Percentiles rank a stretch among this genome's conserved stretches.
phyloP scores from a whole-genome alignment of 176 grass and related monocot genomes.

The Echinochloa phyllopogon region DNA sequence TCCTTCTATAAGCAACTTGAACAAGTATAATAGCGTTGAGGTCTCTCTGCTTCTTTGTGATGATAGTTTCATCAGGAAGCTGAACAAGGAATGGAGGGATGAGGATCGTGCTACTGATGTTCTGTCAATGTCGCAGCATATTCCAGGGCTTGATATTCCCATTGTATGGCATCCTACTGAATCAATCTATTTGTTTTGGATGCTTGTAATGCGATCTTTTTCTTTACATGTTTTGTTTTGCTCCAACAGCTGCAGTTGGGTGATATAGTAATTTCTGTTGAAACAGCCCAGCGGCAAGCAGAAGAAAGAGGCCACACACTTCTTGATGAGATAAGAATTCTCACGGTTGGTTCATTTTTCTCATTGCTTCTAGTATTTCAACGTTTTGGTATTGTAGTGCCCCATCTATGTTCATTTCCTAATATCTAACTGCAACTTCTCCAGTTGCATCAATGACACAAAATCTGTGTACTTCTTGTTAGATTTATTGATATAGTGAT shows the following conservation, averaged over 20 bases:
- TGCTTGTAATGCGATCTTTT: slow-evolving; percentile 8
- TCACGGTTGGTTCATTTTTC: slow-evolving; percentile 61
- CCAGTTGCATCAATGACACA: not conserved
- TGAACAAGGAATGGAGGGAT: slow-evolving; percentile 92
- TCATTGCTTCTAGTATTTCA: not conserved
- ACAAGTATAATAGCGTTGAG: slow-evolving; percentile 68
- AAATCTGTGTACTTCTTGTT: not conserved
- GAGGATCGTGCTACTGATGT: slow-evolving; percentile 78
- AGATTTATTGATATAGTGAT: not conserved
- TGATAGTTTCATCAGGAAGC: slow-evolving; percentile 71
- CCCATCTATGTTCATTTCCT: not conserved
- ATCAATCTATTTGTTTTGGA: not conserved
- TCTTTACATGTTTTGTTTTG: slow-evolving; percentile 23
- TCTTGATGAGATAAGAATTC: slow-evolving; percentile 94
- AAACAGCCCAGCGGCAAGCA: slow-evolving; percentile 76
- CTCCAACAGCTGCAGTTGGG: slow-evolving; percentile 79
- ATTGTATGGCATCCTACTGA: slow-evolving; percentile 54
- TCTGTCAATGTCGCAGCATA: slow-evolving; percentile 88
- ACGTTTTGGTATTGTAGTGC: not conserved
- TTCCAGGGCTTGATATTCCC: slow-evolving; percentile 70
- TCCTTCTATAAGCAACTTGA: slow-evolving; percentile 55
- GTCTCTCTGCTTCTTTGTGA: slow-evolving; percentile 78
- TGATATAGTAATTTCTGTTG: slow-evolving; percentile 83
- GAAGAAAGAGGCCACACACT: slow-evolving; percentile 75
- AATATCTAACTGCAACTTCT: not conserved